Conservation (phyloP, 352 stramenopile genomes). For the Pythium aquatile region DNA sequence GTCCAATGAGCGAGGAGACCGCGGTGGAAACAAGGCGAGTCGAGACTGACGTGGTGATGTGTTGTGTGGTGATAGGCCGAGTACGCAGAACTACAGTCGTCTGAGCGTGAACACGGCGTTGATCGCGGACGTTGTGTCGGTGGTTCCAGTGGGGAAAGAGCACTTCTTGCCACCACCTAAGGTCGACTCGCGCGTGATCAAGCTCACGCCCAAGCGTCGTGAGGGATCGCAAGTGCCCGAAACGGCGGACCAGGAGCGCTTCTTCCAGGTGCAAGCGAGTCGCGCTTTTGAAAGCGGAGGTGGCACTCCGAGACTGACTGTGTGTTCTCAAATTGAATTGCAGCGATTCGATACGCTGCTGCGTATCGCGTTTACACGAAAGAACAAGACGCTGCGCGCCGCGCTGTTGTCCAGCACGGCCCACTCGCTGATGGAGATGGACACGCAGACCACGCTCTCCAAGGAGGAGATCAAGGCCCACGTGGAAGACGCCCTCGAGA, state of each 20-base stretch:
- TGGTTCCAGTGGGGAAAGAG: slow-evolving; percentile 54
- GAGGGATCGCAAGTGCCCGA: slow-evolving; percentile 9
- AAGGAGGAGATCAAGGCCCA: slow-evolving; percentile 40
- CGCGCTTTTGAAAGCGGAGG: too few relatives aligned
- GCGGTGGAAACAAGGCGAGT: too few relatives aligned
- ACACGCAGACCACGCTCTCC: slow-evolving; percentile 25
- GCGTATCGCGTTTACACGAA: slow-evolving; percentile 72
- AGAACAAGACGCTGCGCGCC: slow-evolving; percentile 86
- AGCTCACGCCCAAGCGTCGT: slow-evolving; percentile 36
- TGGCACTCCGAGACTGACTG: not conserved
- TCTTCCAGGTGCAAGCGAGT: slow-evolving; percentile 42
- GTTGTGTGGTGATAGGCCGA: slow-evolving; percentile 34
- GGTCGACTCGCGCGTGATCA: slow-evolving; percentile 83
- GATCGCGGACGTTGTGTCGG: slow-evolving; percentile 58
- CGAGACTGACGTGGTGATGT: not conserved
- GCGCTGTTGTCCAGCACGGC: slow-evolving; percentile 69
- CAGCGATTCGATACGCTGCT: slow-evolving; percentile 78
- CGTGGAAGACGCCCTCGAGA: slow-evolving; percentile 50
- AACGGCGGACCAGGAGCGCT: slow-evolving; percentile 33
- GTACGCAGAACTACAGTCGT: slow-evolving; percentile 76
- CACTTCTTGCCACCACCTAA: slow-evolving; percentile 81
- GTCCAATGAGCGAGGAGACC: not conserved
- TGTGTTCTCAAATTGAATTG: not conserved
- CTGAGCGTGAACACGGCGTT: slow-evolving; percentile 80
- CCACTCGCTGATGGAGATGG: slow-evolving; percentile 31